Conservation (phyloP, 345 rosid genomes). For the Aquilaria sinensis region DNA sequence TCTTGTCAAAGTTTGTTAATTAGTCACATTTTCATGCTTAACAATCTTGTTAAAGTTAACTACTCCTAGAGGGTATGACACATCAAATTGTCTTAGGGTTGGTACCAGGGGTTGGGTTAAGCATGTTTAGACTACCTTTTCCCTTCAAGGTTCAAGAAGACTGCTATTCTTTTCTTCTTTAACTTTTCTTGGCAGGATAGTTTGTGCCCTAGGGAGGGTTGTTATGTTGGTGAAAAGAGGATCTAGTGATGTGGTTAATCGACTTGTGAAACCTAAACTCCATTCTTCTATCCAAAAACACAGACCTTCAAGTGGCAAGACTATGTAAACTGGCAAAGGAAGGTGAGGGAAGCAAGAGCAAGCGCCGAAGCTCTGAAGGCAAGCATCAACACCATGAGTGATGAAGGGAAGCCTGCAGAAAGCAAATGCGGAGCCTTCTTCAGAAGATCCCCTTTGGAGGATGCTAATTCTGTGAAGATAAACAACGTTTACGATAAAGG, state of each 20-base stretch:
- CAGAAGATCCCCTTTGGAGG: slow-evolving; percentile 46
- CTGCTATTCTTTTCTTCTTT: not conserved
- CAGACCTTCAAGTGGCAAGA: slow-evolving; percentile 97
- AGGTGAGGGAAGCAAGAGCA: slow-evolving; percentile 66
- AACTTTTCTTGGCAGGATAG: not conserved
- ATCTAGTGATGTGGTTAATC: not conserved
- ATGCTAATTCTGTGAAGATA: slow-evolving; percentile 31
- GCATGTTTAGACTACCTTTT: no score
- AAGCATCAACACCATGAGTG: slow-evolving; percentile 32
- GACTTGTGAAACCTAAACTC: slow-evolving; percentile 1
- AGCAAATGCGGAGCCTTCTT: slow-evolving; percentile 61
- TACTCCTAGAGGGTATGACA: no score
- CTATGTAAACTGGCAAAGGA: slow-evolving; percentile 67
- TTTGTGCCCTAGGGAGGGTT: no score
- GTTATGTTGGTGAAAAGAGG: no score
- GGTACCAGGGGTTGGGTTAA: no score
- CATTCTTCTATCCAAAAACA: slow-evolving; percentile 8
- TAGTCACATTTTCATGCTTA: no score
- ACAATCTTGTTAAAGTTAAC: no score
- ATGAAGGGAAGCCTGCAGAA: slow-evolving; percentile 33
- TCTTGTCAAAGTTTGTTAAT: not conserved
- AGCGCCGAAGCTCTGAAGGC: slow-evolving; percentile 60
- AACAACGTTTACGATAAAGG: slow-evolving; percentile 64
- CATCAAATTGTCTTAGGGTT: no score
- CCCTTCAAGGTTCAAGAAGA: no score